These are phyloP conservation scores for Cladophialophora exuberans DNA, from an alignment of 2,329 filamentous ascomycete genomes.

Conservation along the genomic window DNA sequence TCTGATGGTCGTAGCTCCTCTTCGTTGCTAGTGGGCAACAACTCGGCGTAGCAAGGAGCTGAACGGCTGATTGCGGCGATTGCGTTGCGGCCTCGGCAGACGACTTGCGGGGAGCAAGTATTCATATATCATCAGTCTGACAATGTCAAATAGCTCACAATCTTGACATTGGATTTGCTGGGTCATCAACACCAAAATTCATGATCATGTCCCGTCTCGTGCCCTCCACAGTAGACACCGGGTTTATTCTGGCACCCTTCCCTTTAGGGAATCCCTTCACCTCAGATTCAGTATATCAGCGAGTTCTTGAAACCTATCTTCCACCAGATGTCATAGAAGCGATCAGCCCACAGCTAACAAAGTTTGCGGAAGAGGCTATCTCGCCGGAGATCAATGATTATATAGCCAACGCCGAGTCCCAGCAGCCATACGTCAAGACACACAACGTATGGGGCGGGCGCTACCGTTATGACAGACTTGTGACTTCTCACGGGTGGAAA, in stretches of 20 bases:
- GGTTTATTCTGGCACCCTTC: slow-evolving; percentile 29
- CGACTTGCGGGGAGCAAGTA: no score
- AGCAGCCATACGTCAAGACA: slow-evolving; percentile 34
- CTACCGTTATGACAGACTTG: slow-evolving; percentile 31
- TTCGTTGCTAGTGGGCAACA: no score
- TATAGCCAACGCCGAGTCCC: slow-evolving; percentile 34
- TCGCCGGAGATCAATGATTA: slow-evolving; percentile 35
- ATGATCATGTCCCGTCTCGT: slow-evolving; percentile 3
- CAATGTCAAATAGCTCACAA: no score
- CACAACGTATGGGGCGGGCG: slow-evolving; percentile 36
- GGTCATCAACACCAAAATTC: not conserved
- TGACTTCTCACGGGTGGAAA: slow-evolving; percentile 38
- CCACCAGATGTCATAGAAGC: slow-evolving; percentile 59
- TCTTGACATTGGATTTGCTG: not conserved
- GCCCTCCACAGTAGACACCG: slow-evolving; percentile 29
- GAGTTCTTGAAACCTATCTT: slow-evolving; percentile 32
- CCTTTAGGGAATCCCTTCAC: slow-evolving; percentile 32
- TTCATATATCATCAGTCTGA: no score
- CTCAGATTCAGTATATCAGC: slow-evolving; percentile 29
- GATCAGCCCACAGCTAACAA: slow-evolving; percentile 41
- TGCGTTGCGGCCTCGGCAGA: no score
- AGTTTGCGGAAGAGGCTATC: slow-evolving; percentile 39
- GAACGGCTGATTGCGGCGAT: no score
- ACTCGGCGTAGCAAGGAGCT: no score
- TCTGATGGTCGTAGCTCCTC: no score